Evolutionary conservation across 192 early-diverging fungal genomes (phyloP).

Genomic region (Gryganskiella cystojenkinii): DNA sequence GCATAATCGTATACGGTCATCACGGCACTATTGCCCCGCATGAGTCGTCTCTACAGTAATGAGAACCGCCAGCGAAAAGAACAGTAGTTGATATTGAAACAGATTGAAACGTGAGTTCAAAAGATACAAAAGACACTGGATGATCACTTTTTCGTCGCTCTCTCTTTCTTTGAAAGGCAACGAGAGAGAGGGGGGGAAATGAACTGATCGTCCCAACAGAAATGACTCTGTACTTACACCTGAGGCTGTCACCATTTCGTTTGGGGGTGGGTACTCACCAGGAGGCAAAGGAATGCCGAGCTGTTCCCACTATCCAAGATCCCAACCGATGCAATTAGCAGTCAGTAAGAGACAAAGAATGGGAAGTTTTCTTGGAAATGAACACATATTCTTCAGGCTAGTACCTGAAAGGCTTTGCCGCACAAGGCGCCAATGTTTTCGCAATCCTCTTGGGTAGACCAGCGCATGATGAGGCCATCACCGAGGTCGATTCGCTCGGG

Average conservation of each 20-base stretch:
- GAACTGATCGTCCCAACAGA: no score
- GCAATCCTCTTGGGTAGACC: not conserved
- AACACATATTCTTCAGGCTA: no score
- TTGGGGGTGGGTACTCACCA: not conserved
- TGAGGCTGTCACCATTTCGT: not conserved
- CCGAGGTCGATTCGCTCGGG: not conserved
- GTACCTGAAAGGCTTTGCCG: constrained; percentile 1
- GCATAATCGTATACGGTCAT: constrained; percentile 20
- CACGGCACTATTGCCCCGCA: constrained; percentile 1
- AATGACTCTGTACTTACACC: no score
- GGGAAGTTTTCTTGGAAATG: no score
- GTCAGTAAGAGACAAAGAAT: not conserved
- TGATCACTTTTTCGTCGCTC: no score
- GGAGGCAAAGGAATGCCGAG: not conserved
- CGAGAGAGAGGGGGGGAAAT: no score
- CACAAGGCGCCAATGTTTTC: not conserved
- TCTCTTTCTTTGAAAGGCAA: no score
- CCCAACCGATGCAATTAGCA: not conserved
- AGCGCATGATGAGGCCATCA: not conserved
- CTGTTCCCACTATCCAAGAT: not conserved
- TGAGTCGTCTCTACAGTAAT: constrained; percentile 4
- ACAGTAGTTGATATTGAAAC: not conserved
- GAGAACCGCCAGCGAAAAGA: no score
- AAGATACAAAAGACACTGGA: no score
- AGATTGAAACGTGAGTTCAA: not conserved